Conservation (phyloP, 2,329 filamentous ascomycete species). For the Ceratocystis cacaofunesta region DNA sequence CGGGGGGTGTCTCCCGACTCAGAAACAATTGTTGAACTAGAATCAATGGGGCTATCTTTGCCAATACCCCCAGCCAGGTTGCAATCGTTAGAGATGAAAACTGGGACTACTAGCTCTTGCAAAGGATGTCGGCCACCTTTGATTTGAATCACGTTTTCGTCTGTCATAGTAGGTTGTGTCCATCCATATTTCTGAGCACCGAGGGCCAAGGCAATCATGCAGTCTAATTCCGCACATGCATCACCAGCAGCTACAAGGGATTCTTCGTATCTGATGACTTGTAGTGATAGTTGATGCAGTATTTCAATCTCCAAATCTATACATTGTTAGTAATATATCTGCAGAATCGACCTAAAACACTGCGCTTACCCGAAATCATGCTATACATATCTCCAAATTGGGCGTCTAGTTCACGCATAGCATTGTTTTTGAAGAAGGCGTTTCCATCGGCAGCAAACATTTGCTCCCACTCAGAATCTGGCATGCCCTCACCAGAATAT, state of each 20-base stretch:
- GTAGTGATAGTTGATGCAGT: constrained; percentile 58
- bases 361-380: constrained; percentile 55
- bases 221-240: constrained; percentile 74
- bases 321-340: not conserved
- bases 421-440: constrained; percentile 73
- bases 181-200: constrained; percentile 64
- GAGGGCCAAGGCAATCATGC: constrained; percentile 62
- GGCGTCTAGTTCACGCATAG: constrained; percentile 67
- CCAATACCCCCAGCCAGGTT: constrained; percentile 47
- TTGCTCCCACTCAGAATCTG: constrained; percentile 54
- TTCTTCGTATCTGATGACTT: constrained; percentile 53
- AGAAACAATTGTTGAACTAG: not conserved
- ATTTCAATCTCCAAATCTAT: constrained; percentile 80
- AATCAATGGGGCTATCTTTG: constrained; percentile 1
- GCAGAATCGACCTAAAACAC: constrained; percentile 18
- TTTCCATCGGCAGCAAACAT: constrained; percentile 58
- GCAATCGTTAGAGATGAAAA: constrained; percentile 74
- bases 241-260: constrained; percentile 57
- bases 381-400: constrained; percentile 75
- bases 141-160: constrained; percentile 57
- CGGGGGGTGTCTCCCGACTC: constrained; percentile 11
- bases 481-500: constrained; percentile 44
- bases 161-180: constrained; percentile 51
- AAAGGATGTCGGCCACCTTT: constrained; percentile 69
- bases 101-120: constrained; percentile 67